Evolutionary conservation across 208 protist genomes (phyloP), one percentile per base, ranked within the genome.

Genomic region (Wallacemonas sp.): DNA sequence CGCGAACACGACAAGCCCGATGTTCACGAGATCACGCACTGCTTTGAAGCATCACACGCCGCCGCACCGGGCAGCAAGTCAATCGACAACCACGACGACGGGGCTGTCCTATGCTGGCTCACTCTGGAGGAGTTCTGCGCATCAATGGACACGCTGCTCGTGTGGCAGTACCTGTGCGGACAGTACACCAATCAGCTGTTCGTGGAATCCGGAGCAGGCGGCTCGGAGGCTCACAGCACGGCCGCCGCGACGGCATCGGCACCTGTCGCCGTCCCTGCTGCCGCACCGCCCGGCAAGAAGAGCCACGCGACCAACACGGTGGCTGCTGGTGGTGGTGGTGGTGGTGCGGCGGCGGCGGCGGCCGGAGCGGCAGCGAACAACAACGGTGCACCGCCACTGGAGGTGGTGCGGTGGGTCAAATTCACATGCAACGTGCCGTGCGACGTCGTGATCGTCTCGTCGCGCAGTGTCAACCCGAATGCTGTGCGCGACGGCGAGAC

Each of bases 61-160:
- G 24, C 23, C 2, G 21, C 36, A 17, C 5, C 27, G 9, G 41
- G 23, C 14, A 58, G 36, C 36, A 14, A 17, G 36, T 14, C 27
- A 65, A 34, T 77, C 41, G 23, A 64, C 41, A 27, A n/a, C n/a
- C n/a, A 70, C 27, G 70, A 74, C 54, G 44, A 39, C 44, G 34
- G 27, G 3, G 32, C 56, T 16, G 63, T 61, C 16, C 56, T 64
- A 27, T 75, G 58, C 38, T 95, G 90, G 90, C 68, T 92, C 9
- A 95, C 87, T 2, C 55, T 93, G 54, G 85, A 92, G 66, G 90
- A 93, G 57, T 79, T 95, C 19, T 64, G 73, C 46, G 63, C 75
- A 0, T 38, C 64, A 17, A 63, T 95, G 58, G 76, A 88, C 19
- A 41, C 62, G 39, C 43, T 95, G 17, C 56, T 93, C 1, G 67